Percentiles rank a stretch among this genome's conserved stretches.
These are phyloP conservation scores for Silene noctiflora DNA, from an alignment of 179 eudicot genomes.

Conservation along the genomic window DNA sequence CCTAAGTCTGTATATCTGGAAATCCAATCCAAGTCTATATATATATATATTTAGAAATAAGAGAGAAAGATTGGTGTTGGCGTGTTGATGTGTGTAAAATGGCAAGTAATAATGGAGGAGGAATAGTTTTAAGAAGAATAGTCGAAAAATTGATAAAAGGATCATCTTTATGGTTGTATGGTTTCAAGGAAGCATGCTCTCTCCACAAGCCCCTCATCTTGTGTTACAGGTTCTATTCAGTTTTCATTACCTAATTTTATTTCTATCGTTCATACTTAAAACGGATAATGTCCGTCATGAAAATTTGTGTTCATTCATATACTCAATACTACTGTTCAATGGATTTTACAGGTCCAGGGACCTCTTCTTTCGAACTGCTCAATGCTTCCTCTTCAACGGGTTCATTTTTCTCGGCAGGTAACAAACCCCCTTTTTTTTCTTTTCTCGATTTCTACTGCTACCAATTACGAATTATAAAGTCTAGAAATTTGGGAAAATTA, in stretches of 20 bases:
- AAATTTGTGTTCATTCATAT: not conserved
- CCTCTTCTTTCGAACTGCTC: conserved; percentile 69
- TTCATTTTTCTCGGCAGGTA: conserved; percentile 90
- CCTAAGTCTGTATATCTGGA: no score
- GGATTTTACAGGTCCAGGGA: conserved; percentile 53
- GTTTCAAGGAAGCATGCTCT: conserved; percentile 75
- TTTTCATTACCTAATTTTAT: not conserved
- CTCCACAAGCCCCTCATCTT: conserved; percentile 74
- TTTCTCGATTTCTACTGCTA: not conserved
- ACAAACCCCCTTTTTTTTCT: not conserved
- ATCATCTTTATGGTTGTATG: conserved; percentile 51
- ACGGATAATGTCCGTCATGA: not conserved
- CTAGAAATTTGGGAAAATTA: no score
- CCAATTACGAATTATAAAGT: no score
- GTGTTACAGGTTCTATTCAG: conserved; percentile 54
- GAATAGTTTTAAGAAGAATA: not conserved
- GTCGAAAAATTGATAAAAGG: conserved; percentile 47
- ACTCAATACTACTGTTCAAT: no score
- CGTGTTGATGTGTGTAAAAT: not conserved
- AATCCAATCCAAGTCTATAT: no score
- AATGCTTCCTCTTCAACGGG: conserved; percentile 83
- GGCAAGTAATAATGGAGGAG: conserved; percentile 16
- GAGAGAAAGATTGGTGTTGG: no score
- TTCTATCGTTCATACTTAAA: not conserved
- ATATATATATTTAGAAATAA: no score